Base-by-base conservation (phyloP, 2,329 filamentous ascomycete species). In the Ophiostoma ulmi region DNA sequence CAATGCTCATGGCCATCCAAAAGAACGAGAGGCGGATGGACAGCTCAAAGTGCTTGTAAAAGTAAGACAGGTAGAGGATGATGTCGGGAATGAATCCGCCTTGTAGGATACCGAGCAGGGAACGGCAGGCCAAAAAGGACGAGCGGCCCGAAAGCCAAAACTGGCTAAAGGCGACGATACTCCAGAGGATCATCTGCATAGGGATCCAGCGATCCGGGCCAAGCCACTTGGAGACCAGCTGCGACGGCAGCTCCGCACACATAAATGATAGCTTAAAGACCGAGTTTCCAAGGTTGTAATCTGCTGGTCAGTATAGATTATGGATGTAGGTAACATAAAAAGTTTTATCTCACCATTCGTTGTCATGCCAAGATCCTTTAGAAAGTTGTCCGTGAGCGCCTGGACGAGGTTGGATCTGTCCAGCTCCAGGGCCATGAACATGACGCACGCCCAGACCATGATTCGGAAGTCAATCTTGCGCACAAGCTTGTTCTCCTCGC, bases 161-260 rank as follows among this genome's bases (percentile, higher is more conserved):
- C 52, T 58, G 52, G 22, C 52, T 58, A 4, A 58, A 10, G 7
- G 86, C 83, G 7, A 88, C 82, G 4, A 87, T 73, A 74, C 83
- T 86, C 85, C 85, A 87, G 3, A 83, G 79, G 5, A 83, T 78
- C 80, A 89, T 86, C 74, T 87, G 85, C 69, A 84, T 78, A 0
- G 87, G 87, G 68, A 88, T 87, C 86, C 85, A 88, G 36, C 84
- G 81, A 73, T 88, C 86, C 0, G 85, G 85, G 0, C 84, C 87
- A 69, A 86, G 76, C 81, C 81, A 87, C 76, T 89, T 87, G 72
- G 80, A 82, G 55, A 89, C 79, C 20, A 90, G 79, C 75, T 90
- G 87, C 0, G 86, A 88, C 0, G 88, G 88, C 0, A 90, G 79
- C 75, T 89, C 86, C 0, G 86, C 83, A 22, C 80, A 81, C n/a